A percentile compares a stretch with the other conserved stretches of the same genome.
phyloP scores from a whole-genome alignment of 1,284 basidiomycete species.

The Kalmanozyma brasiliensis region DNA sequence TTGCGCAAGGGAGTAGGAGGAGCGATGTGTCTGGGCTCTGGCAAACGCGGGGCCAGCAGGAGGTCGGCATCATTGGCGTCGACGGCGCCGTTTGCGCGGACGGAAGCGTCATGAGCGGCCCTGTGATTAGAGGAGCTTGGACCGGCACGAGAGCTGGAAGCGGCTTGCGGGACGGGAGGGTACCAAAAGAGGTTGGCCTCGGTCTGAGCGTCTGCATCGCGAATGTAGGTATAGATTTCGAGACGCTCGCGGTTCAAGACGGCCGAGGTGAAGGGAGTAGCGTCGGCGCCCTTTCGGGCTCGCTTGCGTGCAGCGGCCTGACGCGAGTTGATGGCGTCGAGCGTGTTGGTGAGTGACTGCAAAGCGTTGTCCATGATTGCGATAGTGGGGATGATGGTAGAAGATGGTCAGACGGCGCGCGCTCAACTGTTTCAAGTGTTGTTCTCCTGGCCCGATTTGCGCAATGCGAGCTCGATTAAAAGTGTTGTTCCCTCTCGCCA shows the following conservation, averaged over 20 bases:
- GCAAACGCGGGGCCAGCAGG: constrained; percentile 41
- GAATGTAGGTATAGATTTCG: constrained; percentile 62
- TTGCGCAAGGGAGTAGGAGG: constrained; percentile 43
- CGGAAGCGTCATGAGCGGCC: constrained; percentile 8
- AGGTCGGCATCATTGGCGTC: constrained; percentile 31
- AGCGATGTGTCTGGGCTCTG: constrained; percentile 34
- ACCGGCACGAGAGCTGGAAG: constrained; percentile 21
- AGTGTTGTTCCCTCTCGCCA: constrained; percentile 8
- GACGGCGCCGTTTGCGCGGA: constrained; percentile 12
- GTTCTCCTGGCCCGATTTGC: constrained; percentile 19
- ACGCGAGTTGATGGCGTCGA: constrained; percentile 53
- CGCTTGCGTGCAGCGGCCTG: constrained; percentile 42
- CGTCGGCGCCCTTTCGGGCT: constrained; percentile 30
- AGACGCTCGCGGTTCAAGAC: constrained; percentile 56
- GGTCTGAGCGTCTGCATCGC: constrained; percentile 59
- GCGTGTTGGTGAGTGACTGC: constrained; percentile 54
- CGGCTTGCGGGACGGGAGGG: constrained; percentile 38
- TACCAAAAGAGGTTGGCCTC: constrained; percentile 62
- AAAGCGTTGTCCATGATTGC: constrained; percentile 59
- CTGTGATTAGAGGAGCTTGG: constrained; percentile 21
- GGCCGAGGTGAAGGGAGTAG: constrained; percentile 59
- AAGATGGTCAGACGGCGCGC: neutral
- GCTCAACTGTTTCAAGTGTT: constrained; percentile 16
- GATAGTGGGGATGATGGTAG: constrained; percentile 14
- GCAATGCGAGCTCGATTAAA: neutral